Conservation (phyloP, 305 asterid genomes). For the Fraxinus xanthoxyloides region DNA sequence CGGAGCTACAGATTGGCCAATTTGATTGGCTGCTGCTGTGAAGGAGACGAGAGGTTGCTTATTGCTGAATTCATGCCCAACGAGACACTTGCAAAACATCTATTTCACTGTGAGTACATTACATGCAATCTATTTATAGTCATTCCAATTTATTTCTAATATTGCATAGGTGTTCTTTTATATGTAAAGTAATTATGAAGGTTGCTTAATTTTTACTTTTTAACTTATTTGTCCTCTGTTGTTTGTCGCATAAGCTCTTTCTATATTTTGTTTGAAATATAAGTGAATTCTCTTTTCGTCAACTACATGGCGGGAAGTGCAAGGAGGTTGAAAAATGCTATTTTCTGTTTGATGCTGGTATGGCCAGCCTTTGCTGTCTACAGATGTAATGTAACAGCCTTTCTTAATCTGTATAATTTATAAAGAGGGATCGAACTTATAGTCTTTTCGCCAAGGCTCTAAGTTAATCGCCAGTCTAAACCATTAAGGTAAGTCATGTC, state of each 20-base stretch:
- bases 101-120: conserved; percentile 77
- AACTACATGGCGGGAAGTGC: background rate
- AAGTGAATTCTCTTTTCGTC: background rate
- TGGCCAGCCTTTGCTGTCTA: background rate
- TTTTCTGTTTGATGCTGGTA: background rate
- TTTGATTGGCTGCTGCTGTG: conserved; percentile 91
- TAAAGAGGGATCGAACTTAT: background rate
- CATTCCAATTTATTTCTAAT: background rate
- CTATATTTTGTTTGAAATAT: background rate
- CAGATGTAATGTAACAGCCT: background rate
- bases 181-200: background rate
- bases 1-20: conserved; percentile 73
- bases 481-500: background rate
- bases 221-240: background rate
- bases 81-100: conserved; percentile 88
- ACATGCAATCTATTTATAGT: background rate
- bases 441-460: background rate
- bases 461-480: background rate
- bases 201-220: background rate
- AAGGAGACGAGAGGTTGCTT: conserved; percentile 92
- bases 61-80: conserved; percentile 93
- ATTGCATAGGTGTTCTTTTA: conserved; percentile 3
- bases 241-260: background rate
- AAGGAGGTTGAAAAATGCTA: background rate
- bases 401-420: background rate